phyloP scores from a whole-genome alignment of 2,329 filamentous ascomycete genomes.

The Huntiella bhutanensis region DNA sequence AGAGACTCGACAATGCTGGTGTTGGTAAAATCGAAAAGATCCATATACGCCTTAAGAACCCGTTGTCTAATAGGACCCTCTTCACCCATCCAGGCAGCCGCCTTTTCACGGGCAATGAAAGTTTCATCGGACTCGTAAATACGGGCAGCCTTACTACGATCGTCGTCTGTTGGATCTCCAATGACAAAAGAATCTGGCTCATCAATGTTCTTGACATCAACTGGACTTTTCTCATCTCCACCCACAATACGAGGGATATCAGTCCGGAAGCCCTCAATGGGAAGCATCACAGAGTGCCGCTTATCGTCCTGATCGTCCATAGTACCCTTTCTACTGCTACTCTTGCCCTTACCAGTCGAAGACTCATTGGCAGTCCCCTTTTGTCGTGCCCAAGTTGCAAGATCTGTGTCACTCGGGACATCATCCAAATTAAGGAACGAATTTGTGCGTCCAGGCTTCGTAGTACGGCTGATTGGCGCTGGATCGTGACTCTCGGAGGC shows the following conservation, averaged over 20 bases:
- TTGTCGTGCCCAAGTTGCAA: conserved; percentile 14
- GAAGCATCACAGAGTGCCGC: conserved; percentile 23
- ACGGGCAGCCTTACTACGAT: conserved; percentile 57
- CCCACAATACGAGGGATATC: conserved; percentile 24
- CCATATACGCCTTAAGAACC: conserved; percentile 64
- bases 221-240: conserved; percentile 20
- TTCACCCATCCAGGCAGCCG: conserved; percentile 78
- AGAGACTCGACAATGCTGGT: conserved; percentile 64
- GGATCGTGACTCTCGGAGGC: conserved; percentile 14
- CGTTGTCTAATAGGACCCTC: conserved; percentile 39
- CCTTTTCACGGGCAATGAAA: conserved; percentile 58
- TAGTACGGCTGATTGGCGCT: conserved; percentile 20
- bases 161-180: conserved; percentile 44
- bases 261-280: conserved; percentile 22
- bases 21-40: conserved; percentile 69
- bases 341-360: background rate
- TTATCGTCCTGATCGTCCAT: conserved; percentile 18
- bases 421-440: conserved; percentile 33
- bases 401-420: conserved; percentile 27
- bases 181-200: conserved; percentile 35
- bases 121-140: conserved; percentile 76
- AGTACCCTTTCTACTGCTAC: background rate
- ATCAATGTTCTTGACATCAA: conserved; percentile 28
- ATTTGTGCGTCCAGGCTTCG: conserved; percentile 20
- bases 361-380: background rate